Conservation (phyloP, 352 stramenopile species). For the Discostella stelligera region DNA sequence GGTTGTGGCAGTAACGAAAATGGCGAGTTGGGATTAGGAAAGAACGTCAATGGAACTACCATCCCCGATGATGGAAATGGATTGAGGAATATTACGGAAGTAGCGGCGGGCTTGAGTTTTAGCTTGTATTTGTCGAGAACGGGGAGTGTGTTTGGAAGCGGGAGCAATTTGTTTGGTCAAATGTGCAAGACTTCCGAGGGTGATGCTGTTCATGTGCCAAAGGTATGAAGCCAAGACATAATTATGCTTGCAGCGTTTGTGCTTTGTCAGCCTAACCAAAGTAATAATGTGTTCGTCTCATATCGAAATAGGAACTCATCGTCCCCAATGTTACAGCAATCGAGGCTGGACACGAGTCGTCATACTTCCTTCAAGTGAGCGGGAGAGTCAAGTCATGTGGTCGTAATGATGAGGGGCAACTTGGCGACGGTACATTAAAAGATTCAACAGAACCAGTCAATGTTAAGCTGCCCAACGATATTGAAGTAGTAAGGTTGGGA, state of each 20-base stretch:
- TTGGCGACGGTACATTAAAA: conserved; percentile 39
- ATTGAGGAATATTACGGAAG: conserved; percentile 20
- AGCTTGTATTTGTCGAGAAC: conserved; percentile 26
- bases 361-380: conserved; percentile 37
- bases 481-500: conserved; percentile 16
- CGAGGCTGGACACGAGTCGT: conserved; percentile 31
- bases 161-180: conserved; percentile 46
- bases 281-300: neutral
- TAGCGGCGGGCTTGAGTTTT: conserved; percentile 31
- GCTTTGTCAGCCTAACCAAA: neutral
- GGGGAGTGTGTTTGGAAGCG: conserved; percentile 35
- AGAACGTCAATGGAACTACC: neutral
- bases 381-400: conserved; percentile 28
- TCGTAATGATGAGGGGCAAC: conserved; percentile 48
- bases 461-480: conserved; percentile 27
- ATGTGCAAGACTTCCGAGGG: conserved; percentile 36
- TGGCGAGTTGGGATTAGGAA: conserved; percentile 34
- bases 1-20: conserved; percentile 49
- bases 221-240: conserved; percentile 6
- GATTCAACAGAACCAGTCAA: conserved; percentile 34
- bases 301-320: conserved; percentile 15
- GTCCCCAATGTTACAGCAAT: conserved; percentile 23
- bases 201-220: conserved; percentile 23
- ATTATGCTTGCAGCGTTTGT: neutral
- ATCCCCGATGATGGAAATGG: conserved; percentile 15